Conservation (phyloP, 495 filamentous ascomycete species). For the Hypoxylon trugodes region DNA sequence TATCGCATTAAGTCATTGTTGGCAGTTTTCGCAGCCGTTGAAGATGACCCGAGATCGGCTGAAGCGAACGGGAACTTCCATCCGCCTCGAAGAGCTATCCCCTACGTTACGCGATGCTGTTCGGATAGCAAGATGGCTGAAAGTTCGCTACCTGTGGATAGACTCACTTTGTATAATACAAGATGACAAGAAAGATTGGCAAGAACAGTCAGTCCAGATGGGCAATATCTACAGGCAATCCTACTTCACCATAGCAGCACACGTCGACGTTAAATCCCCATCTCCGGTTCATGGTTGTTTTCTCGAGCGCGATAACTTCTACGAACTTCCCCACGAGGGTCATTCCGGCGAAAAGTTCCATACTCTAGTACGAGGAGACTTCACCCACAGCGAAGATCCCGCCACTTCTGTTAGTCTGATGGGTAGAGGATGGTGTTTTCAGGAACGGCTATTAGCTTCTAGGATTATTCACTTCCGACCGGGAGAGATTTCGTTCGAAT, state of each 20-base stretch:
- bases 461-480: conserved; percentile 4
- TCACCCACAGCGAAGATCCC: not conserved
- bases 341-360: not conserved
- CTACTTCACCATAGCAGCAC: conserved; percentile 4
- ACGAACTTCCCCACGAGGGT: not conserved
- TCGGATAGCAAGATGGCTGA: not conserved
- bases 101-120: not conserved
- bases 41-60: not conserved
- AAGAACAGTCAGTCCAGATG: conserved; percentile 3
- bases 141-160: not conserved
- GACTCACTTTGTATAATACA: conserved; percentile 1
- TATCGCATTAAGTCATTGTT: conserved; percentile 1
- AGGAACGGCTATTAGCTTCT: not conserved
- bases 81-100: conserved; percentile 1
- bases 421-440: conserved; percentile 5
- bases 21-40: conserved; percentile 3
- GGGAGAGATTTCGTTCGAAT: conserved; percentile 1
- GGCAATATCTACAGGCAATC: conserved; percentile 5
- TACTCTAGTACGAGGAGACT: not conserved
- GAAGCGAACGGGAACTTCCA: not conserved
- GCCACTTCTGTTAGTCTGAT: not conserved
- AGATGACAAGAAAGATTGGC: not conserved
- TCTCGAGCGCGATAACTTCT: not conserved
- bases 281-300: not conserved
- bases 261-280: not conserved